These are phyloP conservation scores for Isabelozyma gotoi DNA, from an alignment of 805 yeast species.

Conservation along the genomic window DNA sequence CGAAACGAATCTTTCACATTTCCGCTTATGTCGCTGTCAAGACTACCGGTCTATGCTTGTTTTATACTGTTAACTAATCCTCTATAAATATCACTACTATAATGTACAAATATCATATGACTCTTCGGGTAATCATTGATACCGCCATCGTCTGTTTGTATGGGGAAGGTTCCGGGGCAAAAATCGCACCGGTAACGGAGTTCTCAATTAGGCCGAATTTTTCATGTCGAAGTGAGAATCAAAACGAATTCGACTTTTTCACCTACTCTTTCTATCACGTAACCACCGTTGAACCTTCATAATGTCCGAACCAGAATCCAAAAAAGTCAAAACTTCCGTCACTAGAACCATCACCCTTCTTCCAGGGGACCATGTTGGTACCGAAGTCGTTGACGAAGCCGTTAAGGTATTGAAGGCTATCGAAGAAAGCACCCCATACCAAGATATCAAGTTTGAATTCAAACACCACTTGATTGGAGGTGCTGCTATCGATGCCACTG, in stretches of 20 bases:
- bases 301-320: conserved; percentile 18
- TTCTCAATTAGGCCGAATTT: not conserved
- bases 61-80: not conserved
- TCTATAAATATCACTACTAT: not conserved
- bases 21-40: no score
- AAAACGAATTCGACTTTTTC: no score
- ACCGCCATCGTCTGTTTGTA: conserved; percentile 1
- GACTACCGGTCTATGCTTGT: not conserved
- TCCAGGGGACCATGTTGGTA: conserved; percentile 97
- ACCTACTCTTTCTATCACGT: not conserved
- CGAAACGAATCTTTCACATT: no score
- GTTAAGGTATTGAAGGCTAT: conserved; percentile 86
- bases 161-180: not conserved
- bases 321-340: conserved; percentile 12
- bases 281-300: not conserved
- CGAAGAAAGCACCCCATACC: conserved; percentile 44
- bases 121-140: no score
- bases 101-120: no score
- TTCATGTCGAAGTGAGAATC: not conserved
- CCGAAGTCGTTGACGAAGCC: conserved; percentile 87
- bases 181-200: not conserved
- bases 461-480: conserved; percentile 92
- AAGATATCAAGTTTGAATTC: conserved; percentile 63
- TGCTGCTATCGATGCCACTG: conserved; percentile 97
- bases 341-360: conserved; percentile 77